Base-by-base conservation (phyloP, 2,329 filamentous ascomycete genomes). In the Corinectria fuckeliana region DNA sequence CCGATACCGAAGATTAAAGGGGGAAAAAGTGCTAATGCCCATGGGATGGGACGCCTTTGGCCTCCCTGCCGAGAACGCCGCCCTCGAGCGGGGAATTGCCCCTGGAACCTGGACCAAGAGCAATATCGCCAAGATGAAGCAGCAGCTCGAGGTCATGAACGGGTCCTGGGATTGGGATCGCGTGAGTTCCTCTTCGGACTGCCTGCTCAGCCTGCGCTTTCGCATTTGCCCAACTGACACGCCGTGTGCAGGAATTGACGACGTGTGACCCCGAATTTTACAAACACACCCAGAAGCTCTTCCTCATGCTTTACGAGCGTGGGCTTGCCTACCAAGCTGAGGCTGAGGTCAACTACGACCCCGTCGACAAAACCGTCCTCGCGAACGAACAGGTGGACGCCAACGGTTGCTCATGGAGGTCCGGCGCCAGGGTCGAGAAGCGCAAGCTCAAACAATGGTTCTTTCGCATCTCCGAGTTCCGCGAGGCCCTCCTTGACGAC, bases 41-140 rank as follows among this genome's bases (percentile, higher is more conserved):
- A 96, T 96, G 84, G 93, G 93, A 10, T 97, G 93, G 92, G 93
- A 97, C 80, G 91, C 92, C 5, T 96, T 97, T 77, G 93, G 93
- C 2, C 79, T 97, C 56, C 93, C 93, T 10, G 93, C 93, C 41
- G 93, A 97, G 76, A 97, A 97, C 77, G 93, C 93, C 16, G 93
- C 93, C 8, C 90, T 96, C 57, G 91, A 96, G 76, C 82, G 90
- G 62, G 91, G 91, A 11, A 83, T 94, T 60, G 86, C 91, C 70
- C 92, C 93, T 1, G 89, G 85, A 7, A 81, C 81, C 7, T 97
- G 93, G 93, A 97, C 93, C 0, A 83, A 82, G 70, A 80, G 82
- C 67, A 97, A 97, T 71, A 96, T 97, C 68, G 81, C 81, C 36
- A 88, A 85, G 69, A 96, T 97, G 93, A 96, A 93, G 80, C 81